Evolutionary conservation across 306 rosid species (phyloP).

Genomic region (Ziziphus jujuba): DNA sequence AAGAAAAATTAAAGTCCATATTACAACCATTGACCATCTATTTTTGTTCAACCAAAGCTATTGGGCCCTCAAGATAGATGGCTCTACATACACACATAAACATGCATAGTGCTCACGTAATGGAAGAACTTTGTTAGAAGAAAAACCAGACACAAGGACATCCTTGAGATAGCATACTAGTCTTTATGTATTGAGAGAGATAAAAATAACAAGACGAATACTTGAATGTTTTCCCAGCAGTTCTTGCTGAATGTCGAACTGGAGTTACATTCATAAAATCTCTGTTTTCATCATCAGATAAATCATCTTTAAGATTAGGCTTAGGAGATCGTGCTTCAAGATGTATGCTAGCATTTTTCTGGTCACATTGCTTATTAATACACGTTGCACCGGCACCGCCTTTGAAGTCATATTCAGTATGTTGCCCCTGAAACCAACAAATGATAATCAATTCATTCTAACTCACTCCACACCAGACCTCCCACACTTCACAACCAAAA

Average conservation of each 20-base stretch:
- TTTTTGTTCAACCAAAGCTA: neutral
- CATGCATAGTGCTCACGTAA: neutral
- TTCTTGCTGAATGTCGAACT: constrained; percentile 69
- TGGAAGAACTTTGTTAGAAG: too few species aligned
- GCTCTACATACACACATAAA: neutral
- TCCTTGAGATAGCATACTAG: constrained; percentile 8
- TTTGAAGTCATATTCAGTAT: constrained; percentile 62
- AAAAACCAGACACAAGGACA: neutral
- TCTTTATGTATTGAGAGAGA: constrained; percentile 20
- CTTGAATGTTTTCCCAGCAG: constrained; percentile 63
- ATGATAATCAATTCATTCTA: constrained; percentile 15
- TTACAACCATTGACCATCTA: neutral
- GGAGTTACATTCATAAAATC: constrained; percentile 49
- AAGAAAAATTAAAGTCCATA: neutral
- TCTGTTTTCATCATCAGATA: constrained; percentile 48
- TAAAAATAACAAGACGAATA: constrained; percentile 43
- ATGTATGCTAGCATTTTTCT: constrained; percentile 36
- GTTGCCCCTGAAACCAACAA: constrained; percentile 52
- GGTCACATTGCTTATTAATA: constrained; percentile 41
- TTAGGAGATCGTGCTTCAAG: constrained; percentile 45
- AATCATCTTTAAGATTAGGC: constrained; percentile 44
- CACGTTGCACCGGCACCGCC: constrained; percentile 72
- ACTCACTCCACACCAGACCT: neutral
- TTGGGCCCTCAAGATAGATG: neutral
- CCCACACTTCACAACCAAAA: too few species aligned